Evolutionary conservation across 2,329 filamentous ascomycete genomes (phyloP).

Genomic region (Emergomyces orientalis): DNA sequence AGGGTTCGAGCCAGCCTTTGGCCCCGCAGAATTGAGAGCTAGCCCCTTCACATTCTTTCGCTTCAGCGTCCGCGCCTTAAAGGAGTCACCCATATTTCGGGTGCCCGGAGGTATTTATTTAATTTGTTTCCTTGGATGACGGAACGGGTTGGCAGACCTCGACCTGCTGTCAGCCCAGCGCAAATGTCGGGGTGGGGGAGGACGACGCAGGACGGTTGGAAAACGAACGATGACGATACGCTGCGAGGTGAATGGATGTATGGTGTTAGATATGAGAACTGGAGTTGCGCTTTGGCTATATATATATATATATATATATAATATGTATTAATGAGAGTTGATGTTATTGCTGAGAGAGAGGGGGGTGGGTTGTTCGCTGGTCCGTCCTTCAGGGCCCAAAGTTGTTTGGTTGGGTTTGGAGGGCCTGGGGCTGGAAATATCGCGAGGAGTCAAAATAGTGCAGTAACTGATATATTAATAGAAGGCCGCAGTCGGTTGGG

Average conservation of each 20-base stretch:
- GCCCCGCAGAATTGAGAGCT: slow-evolving; percentile 68
- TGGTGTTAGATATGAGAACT: neutral
- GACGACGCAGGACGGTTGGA: neutral
- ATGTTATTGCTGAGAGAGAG: neutral
- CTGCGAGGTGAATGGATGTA: neutral
- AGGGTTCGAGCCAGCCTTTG: slow-evolving; percentile 58
- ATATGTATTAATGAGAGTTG: neutral
- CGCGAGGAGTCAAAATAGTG: neutral
- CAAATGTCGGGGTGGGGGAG: neutral
- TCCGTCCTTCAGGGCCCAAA: neutral
- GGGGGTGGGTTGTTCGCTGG: neutral
- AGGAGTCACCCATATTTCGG: slow-evolving; percentile 48
- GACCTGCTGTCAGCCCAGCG: neutral
- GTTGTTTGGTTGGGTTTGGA: neutral
- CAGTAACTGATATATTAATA: neutral
- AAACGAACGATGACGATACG: neutral
- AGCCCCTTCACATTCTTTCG: slow-evolving; percentile 98
- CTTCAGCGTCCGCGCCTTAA: slow-evolving; percentile 75
- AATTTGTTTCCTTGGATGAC: neutral
- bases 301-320: neutral
- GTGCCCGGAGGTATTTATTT: neutral
- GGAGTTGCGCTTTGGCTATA: too few species aligned
- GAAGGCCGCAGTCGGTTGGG: neutral
- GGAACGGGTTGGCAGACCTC: slow-evolving; percentile 11
- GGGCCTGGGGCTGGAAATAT: neutral